A percentile compares a stretch with the other conserved stretches of the same genome.
These are phyloP conservation scores for Geosiphon pyriformis DNA, from an alignment of 192 early-diverging fungal genomes.

Conservation along the genomic window DNA sequence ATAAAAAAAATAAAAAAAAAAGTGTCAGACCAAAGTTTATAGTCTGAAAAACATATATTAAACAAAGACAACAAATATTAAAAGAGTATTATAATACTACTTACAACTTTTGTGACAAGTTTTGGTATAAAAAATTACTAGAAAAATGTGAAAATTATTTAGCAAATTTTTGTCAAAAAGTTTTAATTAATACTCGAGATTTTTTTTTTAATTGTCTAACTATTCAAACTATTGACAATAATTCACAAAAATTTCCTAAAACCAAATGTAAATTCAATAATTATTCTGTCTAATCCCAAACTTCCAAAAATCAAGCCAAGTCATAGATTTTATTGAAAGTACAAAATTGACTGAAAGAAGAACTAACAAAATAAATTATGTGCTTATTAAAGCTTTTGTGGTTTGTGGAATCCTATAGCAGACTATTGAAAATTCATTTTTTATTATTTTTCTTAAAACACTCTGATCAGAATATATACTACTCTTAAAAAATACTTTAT, in stretches of 20 bases:
- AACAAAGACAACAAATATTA: slow-evolving; percentile 2
- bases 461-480: background rate
- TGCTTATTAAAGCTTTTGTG: background rate
- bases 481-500: background rate
- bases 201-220: slow-evolving; percentile 1
- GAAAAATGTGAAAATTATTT: background rate
- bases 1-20: background rate
- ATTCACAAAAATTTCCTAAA: slow-evolving; percentile 5
- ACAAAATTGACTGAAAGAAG: background rate
- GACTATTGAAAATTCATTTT: slow-evolving; percentile 7
- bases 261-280: background rate
- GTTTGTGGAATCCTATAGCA: background rate
- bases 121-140: background rate
- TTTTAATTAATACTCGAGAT: background rate
- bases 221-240: background rate
- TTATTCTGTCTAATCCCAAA: background rate
- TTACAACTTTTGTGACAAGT: background rate
- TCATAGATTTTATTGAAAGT: slow-evolving; percentile 7
- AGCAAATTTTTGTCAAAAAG: background rate
- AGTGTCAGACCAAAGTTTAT: background rate
- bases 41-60: slow-evolving; percentile 1
- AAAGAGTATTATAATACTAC: background rate
- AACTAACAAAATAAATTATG: slow-evolving; percentile 1
- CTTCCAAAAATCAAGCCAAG: background rate
- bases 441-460: slow-evolving; percentile 11